These are phyloP conservation scores for Globisporangium mamillatum DNA, from an alignment of 352 stramenopile genomes.

Conservation along the genomic window DNA sequence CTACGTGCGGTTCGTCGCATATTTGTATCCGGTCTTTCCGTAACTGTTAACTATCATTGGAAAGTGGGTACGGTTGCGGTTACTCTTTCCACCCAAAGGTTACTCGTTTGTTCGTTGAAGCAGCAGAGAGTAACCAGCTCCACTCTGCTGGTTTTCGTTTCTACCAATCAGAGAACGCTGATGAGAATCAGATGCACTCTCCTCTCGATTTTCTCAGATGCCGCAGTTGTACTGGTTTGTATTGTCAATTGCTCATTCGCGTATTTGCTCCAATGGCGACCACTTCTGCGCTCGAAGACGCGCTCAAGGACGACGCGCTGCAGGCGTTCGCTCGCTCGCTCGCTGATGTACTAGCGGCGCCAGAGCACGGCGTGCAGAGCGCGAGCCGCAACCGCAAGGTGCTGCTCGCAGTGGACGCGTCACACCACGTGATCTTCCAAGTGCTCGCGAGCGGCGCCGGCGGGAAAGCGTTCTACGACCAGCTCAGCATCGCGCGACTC, in stretches of 20 bases:
- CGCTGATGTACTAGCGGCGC: constrained; percentile 11
- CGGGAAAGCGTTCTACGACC: constrained; percentile 61
- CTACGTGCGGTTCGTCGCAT: neutral
- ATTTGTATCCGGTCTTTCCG: neutral
- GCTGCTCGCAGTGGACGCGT: constrained; percentile 51
- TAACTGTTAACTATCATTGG: neutral
- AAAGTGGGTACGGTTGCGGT: neutral
- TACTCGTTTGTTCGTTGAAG: no score
- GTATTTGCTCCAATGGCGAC: neutral
- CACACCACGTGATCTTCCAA: constrained; percentile 59
- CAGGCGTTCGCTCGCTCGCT: constrained; percentile 40
- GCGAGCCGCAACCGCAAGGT: constrained; percentile 10
- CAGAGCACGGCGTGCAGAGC: constrained; percentile 8
- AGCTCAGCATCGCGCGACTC: constrained; percentile 46
- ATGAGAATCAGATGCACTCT: no score
- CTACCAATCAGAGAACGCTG: no score
- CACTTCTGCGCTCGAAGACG: constrained; percentile 35
- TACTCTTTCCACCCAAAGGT: no score
- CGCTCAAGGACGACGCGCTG: constrained; percentile 55
- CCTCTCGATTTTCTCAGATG: constrained; percentile 6
- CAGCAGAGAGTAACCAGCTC: no score
- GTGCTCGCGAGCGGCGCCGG: constrained; percentile 64
- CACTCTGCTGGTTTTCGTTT: no score
- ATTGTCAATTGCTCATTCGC: neutral
- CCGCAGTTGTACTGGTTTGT: no score